Base-by-base conservation (phyloP, 2,329 filamentous ascomycete species). In the Nakataea oryzae region DNA sequence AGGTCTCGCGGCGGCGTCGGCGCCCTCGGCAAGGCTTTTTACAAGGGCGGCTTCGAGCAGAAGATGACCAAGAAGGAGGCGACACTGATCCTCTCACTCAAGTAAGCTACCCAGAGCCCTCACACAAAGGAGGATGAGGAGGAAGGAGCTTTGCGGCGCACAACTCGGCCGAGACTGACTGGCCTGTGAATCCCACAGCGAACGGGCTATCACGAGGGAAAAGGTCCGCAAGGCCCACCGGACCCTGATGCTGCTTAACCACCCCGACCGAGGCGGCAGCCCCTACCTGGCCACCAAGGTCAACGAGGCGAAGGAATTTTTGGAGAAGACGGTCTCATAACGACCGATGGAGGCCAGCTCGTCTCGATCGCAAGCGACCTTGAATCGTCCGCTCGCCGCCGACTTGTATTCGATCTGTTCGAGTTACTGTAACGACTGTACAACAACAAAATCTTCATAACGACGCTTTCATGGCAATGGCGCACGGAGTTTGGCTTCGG, bases 41-140 rank as follows among this genome's bases (percentile, higher is more conserved):
- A 97, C 83, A 99, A 97, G 77, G 95, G 95, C 68, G 95, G 95
- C n/a, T 99, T 99, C 73, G 95, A 99, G 79, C 81, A 86, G 64
- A 90, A 89, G 76, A 99, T 99, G 93, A 97, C 86, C 74, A 86
- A 89, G 74, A 87, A 89, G 74, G 95, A 99, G 78, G 95, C 95
- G 27, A 83, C 92, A 5, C 78, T 99, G 69, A 97, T 99, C 64
- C 79, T 99, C 59, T 90, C 95, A 67, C 86, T 97, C 65, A 90
- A 87, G 93, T 97, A 85, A 59, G 78, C 68, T 13, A n/a, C n/a
- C 27, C n/a, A 30, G 29, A 24, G 55, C 54, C 27, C 1, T 41
- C 17, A 32, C 9, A 47, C 2, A 26, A 14, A 59, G 29, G n/a
- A n/a, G n/a, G n/a, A 57, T 54, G 26, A 17, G 21, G 41, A 8